Evolutionary conservation across 139 green algal species (phyloP).

Genomic region (Micromonas pusilla): DNA sequence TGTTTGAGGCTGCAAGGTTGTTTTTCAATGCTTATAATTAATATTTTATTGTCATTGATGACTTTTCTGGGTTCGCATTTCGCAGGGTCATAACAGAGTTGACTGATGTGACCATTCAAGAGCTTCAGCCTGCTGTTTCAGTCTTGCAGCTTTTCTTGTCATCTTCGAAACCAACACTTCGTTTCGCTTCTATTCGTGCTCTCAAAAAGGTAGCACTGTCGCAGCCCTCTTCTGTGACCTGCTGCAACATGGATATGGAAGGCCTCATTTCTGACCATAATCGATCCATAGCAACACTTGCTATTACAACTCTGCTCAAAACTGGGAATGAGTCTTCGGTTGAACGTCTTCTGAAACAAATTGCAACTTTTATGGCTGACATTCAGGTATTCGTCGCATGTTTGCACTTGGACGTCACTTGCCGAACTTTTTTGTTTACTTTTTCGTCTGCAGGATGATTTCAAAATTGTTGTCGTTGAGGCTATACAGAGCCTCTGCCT

Average conservation of each 20-base stretch:
- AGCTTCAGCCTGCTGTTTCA: slow-evolving; percentile 91
- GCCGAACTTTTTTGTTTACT: background rate
- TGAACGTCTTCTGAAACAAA: slow-evolving; percentile 98
- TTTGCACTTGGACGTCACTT: background rate
- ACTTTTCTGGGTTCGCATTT: no score
- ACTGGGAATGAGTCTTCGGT: slow-evolving; percentile 92
- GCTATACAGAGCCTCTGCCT: slow-evolving; percentile 90
- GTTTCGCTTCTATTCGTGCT: slow-evolving; percentile 84
- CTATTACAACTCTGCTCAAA: slow-evolving; percentile 99
- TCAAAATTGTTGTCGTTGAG: slow-evolving; percentile 98
- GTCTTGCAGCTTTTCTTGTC: slow-evolving; percentile 97
- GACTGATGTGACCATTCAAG: slow-evolving; percentile 73
- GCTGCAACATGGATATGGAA: slow-evolving; percentile 99
- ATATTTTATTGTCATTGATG: background rate
- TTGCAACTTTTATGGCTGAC: slow-evolving; percentile 94
- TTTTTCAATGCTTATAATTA: background rate
- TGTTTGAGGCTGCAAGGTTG: slow-evolving; percentile 77
- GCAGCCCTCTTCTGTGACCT: slow-evolving; percentile 83
- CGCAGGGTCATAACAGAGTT: slow-evolving; percentile 82
- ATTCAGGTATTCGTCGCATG: slow-evolving; percentile 47
- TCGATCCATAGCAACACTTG: slow-evolving; percentile 92
- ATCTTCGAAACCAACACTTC: slow-evolving; percentile 90
- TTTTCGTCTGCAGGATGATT: slow-evolving; percentile 94
- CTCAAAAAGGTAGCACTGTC: slow-evolving; percentile 93
- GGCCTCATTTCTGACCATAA: slow-evolving; percentile 87